Evolutionary conservation across 371 early-diverging fungal genomes (phyloP), one percentile per base, ranked within the genome.

Genomic region (Hamiltosporidium magnivora): DNA sequence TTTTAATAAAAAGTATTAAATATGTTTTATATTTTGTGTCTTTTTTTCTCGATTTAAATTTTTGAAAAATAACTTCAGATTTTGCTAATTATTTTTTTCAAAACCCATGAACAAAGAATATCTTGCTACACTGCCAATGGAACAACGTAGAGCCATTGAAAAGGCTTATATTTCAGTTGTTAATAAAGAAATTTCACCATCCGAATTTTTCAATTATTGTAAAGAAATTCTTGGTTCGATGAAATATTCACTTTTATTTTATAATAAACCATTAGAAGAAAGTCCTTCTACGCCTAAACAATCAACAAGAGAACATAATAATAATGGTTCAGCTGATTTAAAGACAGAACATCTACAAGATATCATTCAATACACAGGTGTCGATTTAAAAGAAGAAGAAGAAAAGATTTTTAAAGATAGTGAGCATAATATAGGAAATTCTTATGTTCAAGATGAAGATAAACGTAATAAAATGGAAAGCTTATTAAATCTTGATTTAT

Each of bases 261-360:
- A 64, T 36, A 54, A 49, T 25, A 25, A 25, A 25, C 25, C 25
- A 25, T 25, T 25, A 25, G 25, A 25, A 25, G 25, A 25, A 25
- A 25, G 25, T 25, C 25, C 25, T 25, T 25, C 25, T 25, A 25
- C 25, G 25, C 25, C 25, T 25, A 25, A 53, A 59, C 42, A 39
- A 58, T 25, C 25, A 25, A 25, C 53, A 12, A 56, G 25, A 67
- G 66, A 58, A 62, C 65, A 71, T 58, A 66, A 56, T 60, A 62
- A 42, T 56, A 54, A 55, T 36, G 53, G 68, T 54, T 64, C 46
- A 44, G 58, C 71, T 12, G 82, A 80, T 25, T 75, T 78, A 53
- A 82, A 82, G 58, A 73, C 80, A 41, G 83, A 83, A 54, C 66
- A 76, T 64, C 70, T 83, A 37, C 72, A 77, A 40, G 83, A 83